Conservation (phyloP, 2,329 filamentous ascomycete genomes). For the Ceratocystis papillata region DNA sequence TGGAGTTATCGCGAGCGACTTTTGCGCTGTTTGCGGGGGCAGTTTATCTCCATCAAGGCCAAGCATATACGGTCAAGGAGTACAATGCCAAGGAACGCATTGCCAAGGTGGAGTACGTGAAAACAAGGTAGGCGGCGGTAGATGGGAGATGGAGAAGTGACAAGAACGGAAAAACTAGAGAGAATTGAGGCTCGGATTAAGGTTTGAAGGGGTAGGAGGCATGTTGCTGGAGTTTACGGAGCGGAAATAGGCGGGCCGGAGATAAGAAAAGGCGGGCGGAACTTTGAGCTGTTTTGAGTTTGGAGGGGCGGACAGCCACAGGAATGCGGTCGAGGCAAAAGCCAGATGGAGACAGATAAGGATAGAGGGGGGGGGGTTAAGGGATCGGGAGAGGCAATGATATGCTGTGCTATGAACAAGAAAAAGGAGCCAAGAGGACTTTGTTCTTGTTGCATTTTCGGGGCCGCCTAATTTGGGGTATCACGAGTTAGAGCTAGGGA, state of each 20-base stretch:
- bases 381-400: constrained; percentile 1
- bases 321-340: background rate
- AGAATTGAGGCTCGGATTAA: background rate
- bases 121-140: constrained; percentile 29
- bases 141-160: background rate
- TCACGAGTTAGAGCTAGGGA: no score
- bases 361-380: background rate
- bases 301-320: background rate
- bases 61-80: constrained; percentile 81
- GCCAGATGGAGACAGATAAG: background rate
- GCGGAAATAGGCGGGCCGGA: background rate
- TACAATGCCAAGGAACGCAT: constrained; percentile 70
- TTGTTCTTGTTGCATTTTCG: background rate
- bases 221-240: background rate
- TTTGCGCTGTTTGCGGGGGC: constrained; percentile 96
- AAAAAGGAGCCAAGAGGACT: background rate
- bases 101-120: constrained; percentile 77
- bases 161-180: background rate
- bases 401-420: background rate
- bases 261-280: background rate
- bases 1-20: constrained; percentile 90
- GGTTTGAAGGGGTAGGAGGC: no score
- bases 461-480: no score
- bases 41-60: constrained; percentile 94
- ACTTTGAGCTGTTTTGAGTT: no score